Base-by-base conservation (phyloP, 2,329 filamentous ascomycete species). In the Metarhizium anisopliae region DNA sequence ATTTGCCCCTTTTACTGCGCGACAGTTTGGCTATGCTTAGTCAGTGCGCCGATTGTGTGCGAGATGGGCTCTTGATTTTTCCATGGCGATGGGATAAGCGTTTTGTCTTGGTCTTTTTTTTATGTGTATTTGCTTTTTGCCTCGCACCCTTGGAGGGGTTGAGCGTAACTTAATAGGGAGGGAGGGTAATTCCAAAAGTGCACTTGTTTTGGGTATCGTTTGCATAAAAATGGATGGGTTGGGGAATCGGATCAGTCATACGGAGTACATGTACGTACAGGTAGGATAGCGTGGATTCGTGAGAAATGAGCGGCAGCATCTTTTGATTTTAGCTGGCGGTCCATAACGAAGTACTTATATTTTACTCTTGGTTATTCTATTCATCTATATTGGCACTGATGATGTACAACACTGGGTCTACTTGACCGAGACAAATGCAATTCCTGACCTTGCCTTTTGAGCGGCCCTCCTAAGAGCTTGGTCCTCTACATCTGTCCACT, bases 401-500 rank as follows among this genome's bases (percentile, higher is more conserved):
- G 11, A 11, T 40, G 11, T 40, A 14, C 38, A 14, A 29, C 14
- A 51, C 49, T 29, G 29, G 29, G 43, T 49, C 71, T 70, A 87
- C 69, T 87, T 88, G 13, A 88, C 82, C 1, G 74, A 75, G 52
- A 88, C 71, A 63, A 88, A 87, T 0, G 80, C 84, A 52, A 88
- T 75, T 2, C 85, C 85, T 40, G 81, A 76, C 51, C 84, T 76
- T 8, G 85, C 84, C 50, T 72, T 72, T 53, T 72, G 73, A 18
- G 80, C 79, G 0, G 84, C 84, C 63, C 71, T 75, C 63, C 75
- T 79, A 61, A 87, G 71, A 42, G 77, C 80, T 71, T 87, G 82
- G 50, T 85, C 81, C 68, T 87, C 85, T 0, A 68, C 72, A 63
- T 87, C 84, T 10, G 84, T 87, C 85, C 85, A 88, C 68, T 82